phyloP scores from a whole-genome alignment of 1,284 basidiomycete species.

The Moniliophthora roreri region DNA sequence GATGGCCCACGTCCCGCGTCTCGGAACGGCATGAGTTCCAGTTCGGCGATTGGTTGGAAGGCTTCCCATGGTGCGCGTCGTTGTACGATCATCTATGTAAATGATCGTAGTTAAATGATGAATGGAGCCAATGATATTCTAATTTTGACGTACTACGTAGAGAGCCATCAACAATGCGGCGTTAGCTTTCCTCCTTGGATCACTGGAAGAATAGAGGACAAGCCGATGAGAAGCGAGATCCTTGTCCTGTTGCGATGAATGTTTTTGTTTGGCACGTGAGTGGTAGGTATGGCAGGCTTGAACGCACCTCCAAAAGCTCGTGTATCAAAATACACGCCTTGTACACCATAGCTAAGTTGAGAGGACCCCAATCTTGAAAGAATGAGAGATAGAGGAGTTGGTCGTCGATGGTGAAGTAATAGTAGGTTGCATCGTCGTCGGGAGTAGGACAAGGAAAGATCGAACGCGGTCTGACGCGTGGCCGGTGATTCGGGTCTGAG shows the following conservation, averaged over 20 bases:
- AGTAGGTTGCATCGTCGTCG: slow-evolving; percentile 71
- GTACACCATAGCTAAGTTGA: slow-evolving; percentile 91
- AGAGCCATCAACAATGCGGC: slow-evolving; percentile 90
- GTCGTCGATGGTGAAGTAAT: slow-evolving; percentile 89
- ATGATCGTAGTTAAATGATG: slow-evolving; percentile 19
- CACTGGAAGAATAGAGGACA: slow-evolving; percentile 87
- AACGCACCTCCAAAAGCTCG: slow-evolving; percentile 76
- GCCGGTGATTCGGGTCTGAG: slow-evolving; percentile 48
- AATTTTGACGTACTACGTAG: slow-evolving; percentile 67
- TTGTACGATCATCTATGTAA: slow-evolving; percentile 85
- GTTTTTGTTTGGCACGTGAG: slow-evolving; percentile 29
- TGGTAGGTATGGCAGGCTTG: slow-evolving; percentile 30
- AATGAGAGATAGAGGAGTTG: slow-evolving; percentile 92
- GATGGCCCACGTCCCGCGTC: slow-evolving; percentile 94
- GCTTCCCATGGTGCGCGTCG: slow-evolving; percentile 93
- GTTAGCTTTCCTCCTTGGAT: slow-evolving; percentile 89
- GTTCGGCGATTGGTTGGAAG: slow-evolving; percentile 86
- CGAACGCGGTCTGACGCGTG: slow-evolving; percentile 59
- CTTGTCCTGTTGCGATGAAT: slow-evolving; percentile 52
- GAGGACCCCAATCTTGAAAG: slow-evolving; percentile 93
- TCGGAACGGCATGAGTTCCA: slow-evolving; percentile 93
- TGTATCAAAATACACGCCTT: slow-evolving; percentile 93
- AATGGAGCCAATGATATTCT: slow-evolving; percentile 12
- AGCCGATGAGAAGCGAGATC: slow-evolving; percentile 69
- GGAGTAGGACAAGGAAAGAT: slow-evolving; percentile 59